Base-by-base conservation (phyloP, 192 early-diverging fungal species). In the Powellomyces hirtus region DNA sequence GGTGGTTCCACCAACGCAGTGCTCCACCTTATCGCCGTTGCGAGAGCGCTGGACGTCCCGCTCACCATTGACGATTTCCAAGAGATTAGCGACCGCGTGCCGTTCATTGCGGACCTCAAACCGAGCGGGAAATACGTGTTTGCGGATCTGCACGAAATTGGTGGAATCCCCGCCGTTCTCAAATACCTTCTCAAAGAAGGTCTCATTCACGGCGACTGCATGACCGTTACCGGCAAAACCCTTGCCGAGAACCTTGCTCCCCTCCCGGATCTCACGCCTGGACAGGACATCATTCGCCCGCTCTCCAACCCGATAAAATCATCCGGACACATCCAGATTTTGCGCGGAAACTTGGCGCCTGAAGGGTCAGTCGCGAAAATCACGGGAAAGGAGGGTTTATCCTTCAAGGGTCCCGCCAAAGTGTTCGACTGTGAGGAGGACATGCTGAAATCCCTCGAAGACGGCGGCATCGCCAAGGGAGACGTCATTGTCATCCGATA, bases 201-300 rank as follows among this genome's bases (percentile, higher is more conserved):
- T 20, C 66, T 90, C 46, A 80, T 99, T 37, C 79, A 96, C 72
- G 95, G 95, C 56, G 90, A 94, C 75, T 81, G 81, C 16, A 81
- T 99, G 83, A 97, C 97, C 1, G 94, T 97, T 44, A 99, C 97
- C 29, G 97, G 97, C 64, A 96, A 98, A 81, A 95, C 97, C 2
- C 68, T 99, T 36, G 90, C 83, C 22, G 94, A 99, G 84, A 99
- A 99, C 80, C 80, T 99, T 70, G 73, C 80, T 60, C 67, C 73
- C 33, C 71, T 95, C 8, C 91, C 92, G 34, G 89, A 81, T n/a
- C 81, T 99, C 16, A 82, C 77, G 45, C 75, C 86, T 42, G 87
- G 83, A 49, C 96, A 99, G 80, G 87, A 94, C 68, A 84, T 99
- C 67, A 95, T 99, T 71, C 77, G 81, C 37, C 90, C 95, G 11